Evolutionary conservation across 1,284 basidiomycete genomes (phyloP).

Genomic region (Cutaneotrichosporon dermatis): DNA sequence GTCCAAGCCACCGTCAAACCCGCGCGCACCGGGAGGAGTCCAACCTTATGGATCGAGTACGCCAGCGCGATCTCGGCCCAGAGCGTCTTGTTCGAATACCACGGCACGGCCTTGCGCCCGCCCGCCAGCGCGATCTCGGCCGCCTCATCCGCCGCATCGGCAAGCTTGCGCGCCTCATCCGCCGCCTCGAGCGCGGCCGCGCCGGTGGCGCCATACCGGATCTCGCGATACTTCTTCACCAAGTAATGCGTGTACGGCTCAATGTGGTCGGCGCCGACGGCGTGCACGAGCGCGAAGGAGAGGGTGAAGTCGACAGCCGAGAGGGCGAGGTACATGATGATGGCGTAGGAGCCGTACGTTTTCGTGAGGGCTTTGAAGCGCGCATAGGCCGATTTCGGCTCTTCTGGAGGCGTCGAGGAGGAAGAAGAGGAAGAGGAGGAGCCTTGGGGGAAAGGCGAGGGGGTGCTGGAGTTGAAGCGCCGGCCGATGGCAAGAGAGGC

Average conservation of each 20-base stretch:
- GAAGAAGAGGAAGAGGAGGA: too few relatives aligned
- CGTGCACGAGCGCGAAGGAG: conserved; percentile 76
- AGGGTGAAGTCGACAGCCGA: conserved; percentile 72
- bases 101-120: conserved; percentile 55
- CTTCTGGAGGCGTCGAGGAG: neutral
- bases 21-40: conserved; percentile 83
- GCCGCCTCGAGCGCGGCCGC: conserved; percentile 20
- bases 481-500: neutral
- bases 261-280: conserved; percentile 86
- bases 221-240: conserved; percentile 49
- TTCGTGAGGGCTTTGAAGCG: conserved; percentile 81
- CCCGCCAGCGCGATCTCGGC: conserved; percentile 47
- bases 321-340: conserved; percentile 75
- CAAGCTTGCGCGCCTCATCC: conserved; percentile 16
- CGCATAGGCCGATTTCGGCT: conserved; percentile 26
- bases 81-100: conserved; percentile 60
- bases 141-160: conserved; percentile 51
- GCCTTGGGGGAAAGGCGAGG: neutral
- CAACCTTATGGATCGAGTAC: conserved; percentile 92
- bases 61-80: conserved; percentile 90
- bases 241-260: conserved; percentile 61
- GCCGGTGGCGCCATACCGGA: conserved; percentile 33
- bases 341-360: conserved; percentile 86
- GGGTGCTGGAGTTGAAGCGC: neutral
- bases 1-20: conserved; percentile 85